Evolutionary conservation across 2,329 filamentous ascomycete species (phyloP).

Genomic region (Graphiopsis chlorocephala): DNA sequence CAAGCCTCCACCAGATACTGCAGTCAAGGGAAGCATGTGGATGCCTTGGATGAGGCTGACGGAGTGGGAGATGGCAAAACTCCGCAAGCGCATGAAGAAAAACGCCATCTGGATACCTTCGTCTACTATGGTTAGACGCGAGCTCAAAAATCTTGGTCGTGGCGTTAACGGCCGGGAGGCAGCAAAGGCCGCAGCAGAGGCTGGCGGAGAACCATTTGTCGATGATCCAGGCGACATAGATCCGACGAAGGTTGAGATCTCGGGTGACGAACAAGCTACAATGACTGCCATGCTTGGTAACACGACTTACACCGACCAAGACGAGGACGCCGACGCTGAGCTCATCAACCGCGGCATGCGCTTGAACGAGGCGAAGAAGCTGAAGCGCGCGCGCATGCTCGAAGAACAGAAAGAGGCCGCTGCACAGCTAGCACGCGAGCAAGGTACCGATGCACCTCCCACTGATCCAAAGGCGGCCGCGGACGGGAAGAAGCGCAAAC

Average conservation of each 20-base stretch:
- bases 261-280: conserved; percentile 32
- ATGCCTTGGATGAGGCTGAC: conserved; percentile 63
- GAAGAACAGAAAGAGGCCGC: conserved; percentile 42
- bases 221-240: conserved; percentile 50
- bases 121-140: conserved; percentile 79
- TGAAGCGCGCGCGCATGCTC: conserved; percentile 62
- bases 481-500: conserved; percentile 52
- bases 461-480: conserved; percentile 17
- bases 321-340: conserved; percentile 56
- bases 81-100: conserved; percentile 88
- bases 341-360: conserved; percentile 73
- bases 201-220: conserved; percentile 62
- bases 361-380: conserved; percentile 72
- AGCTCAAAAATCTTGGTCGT: conserved; percentile 69
- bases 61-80: conserved; percentile 66
- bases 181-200: conserved; percentile 57
- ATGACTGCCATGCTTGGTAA: conserved; percentile 34
- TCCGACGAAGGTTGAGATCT: conserved; percentile 34
- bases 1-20: conserved; percentile 59
- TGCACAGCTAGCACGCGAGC: conserved; percentile 34
- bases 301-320: conserved; percentile 32
- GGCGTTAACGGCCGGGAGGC: conserved; percentile 44
- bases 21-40: conserved; percentile 58
- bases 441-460: conserved; percentile 20
- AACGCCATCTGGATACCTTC: conserved; percentile 82